phyloP scores from a whole-genome alignment of 2,329 filamentous ascomycete genomes.

The Talaromyces sp. region DNA sequence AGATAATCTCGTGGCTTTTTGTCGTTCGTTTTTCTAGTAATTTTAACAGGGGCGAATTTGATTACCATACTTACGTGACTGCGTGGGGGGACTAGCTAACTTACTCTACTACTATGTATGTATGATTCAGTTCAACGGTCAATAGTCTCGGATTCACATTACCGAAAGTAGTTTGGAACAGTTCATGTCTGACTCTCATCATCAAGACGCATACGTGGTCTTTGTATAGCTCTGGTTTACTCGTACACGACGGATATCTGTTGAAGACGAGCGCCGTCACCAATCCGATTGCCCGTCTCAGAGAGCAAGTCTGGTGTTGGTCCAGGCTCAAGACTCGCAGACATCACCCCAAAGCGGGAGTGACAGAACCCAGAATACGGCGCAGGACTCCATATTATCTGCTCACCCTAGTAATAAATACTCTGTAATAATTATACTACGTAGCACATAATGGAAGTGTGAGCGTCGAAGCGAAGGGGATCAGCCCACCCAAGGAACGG shows the following conservation, averaged over 20 bases:
- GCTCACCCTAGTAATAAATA: neutral
- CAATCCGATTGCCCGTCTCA: neutral
- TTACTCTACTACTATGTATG: neutral
- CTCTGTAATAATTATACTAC: no score
- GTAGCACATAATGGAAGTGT: neutral
- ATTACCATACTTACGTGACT: neutral
- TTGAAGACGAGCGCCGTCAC: neutral
- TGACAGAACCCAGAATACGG: neutral
- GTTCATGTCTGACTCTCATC: neutral
- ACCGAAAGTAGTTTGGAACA: conserved; percentile 10
- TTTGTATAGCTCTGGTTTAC: neutral
- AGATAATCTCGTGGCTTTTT: conserved; percentile 7
- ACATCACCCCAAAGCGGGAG: neutral
- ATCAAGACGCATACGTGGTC: neutral
- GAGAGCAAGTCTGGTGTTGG: neutral
- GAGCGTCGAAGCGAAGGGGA: neutral
- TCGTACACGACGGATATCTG: neutral
- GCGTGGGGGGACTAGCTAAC: neutral
- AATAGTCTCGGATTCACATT: conserved; percentile 13
- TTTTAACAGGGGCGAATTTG: neutral
- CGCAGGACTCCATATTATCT: neutral
- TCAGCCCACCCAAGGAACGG: neutral
- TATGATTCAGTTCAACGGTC: conserved; percentile 12
- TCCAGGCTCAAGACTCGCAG: neutral
- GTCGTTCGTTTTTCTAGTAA: neutral